phyloP scores from a whole-genome alignment of 257 asterid species.

The Leonotis leonurus region DNA sequence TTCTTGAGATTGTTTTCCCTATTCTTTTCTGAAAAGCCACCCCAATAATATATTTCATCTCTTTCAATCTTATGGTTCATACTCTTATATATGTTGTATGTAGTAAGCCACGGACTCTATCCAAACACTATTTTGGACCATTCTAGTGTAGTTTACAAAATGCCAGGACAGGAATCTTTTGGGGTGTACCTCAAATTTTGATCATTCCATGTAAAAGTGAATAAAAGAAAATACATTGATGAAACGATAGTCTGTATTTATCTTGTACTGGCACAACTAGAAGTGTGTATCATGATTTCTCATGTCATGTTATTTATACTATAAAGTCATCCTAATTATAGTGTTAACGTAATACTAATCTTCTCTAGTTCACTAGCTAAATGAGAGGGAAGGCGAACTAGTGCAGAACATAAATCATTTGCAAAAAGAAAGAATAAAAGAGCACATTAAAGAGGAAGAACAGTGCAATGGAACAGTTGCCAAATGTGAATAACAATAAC shows the following conservation, averaged over 20 bases:
- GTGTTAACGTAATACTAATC: neutral
- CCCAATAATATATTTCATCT: neutral
- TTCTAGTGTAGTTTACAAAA: neutral
- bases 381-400: neutral
- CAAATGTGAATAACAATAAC: neutral
- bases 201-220: neutral
- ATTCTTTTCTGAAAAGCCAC: slow-evolving; percentile 13
- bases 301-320: too few relatives aligned
- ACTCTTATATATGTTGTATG: neutral
- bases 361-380: neutral
- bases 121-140: neutral
- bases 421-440: too few relatives aligned
- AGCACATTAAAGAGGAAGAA: neutral
- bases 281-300: too few relatives aligned
- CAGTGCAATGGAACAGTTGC: neutral
- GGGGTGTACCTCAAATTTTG: neutral
- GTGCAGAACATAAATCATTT: neutral
- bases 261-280: too few relatives aligned
- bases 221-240: neutral
- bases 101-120: neutral
- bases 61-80: neutral
- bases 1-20: slow-evolving; percentile 1
- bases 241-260: too few relatives aligned
- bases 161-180: neutral
- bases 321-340: too few relatives aligned